Percentiles rank a stretch among this genome's conserved stretches.
Conservation (phyloP, 2,329 filamentous ascomycete species). For the Chaetomiaceae sp. region DNA sequence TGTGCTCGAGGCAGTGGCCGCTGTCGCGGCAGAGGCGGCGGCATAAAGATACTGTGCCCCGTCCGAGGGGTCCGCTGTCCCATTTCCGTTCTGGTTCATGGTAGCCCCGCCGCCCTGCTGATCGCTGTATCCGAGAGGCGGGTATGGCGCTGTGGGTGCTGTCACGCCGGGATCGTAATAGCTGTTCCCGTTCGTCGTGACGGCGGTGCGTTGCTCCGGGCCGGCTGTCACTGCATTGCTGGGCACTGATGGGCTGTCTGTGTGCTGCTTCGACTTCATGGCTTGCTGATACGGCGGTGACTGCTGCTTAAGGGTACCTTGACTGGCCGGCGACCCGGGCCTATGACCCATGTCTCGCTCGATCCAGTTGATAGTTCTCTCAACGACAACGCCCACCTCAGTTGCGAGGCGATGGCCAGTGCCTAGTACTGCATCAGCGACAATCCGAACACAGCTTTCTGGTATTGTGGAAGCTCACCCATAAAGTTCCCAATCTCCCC, state of each 20-base stretch:
- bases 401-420: slow-evolving; percentile 41
- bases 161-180: slow-evolving; percentile 23
- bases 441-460: neutral
- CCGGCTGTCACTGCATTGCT: neutral
- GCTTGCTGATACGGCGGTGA: slow-evolving; percentile 17
- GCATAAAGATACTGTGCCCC: slow-evolving; percentile 24
- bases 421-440: slow-evolving; percentile 33
- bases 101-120: slow-evolving; percentile 13
- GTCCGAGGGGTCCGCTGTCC: slow-evolving; percentile 15
- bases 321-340: slow-evolving; percentile 18
- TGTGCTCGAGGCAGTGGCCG: slow-evolving; percentile 13
- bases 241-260: slow-evolving; percentile 3
- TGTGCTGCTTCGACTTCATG: slow-evolving; percentile 6
- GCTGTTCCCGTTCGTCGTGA: slow-evolving; percentile 18
- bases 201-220: slow-evolving; percentile 16
- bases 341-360: slow-evolving; percentile 45
- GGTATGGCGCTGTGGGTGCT: slow-evolving; percentile 19
- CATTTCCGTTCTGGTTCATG: slow-evolving; percentile 20
- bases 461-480: slow-evolving; percentile 44
- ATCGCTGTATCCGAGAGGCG: slow-evolving; percentile 22
- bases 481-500: slow-evolving; percentile 62
- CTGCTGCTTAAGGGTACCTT: slow-evolving; percentile 10
- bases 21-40: slow-evolving; percentile 17
- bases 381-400: slow-evolving; percentile 46
- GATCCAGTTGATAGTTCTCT: slow-evolving; percentile 50